Evolutionary conservation across 805 yeast genomes (phyloP), one percentile per base, ranked within the genome.

Genomic region (Yamadazyma sp.): DNA sequence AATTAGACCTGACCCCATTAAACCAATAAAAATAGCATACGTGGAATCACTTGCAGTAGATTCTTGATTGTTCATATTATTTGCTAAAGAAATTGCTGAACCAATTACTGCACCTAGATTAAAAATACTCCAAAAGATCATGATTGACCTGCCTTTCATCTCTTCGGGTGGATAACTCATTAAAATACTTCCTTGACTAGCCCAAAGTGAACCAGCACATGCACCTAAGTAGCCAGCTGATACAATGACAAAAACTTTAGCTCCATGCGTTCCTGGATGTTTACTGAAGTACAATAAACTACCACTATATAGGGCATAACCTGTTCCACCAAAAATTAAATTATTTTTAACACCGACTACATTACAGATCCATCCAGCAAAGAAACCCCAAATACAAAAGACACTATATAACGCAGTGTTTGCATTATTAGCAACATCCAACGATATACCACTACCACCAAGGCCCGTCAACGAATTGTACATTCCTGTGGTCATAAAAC

Each of bases 101-200:
- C 82, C 82, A 38, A 77, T 72, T 36, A 76, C 81, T 7, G 76
- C 77, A 48, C 82, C 82, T 38, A 75, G 53, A 56, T 76, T 75
- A 63, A 77, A 77, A 33, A 77, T 75, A 43, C 70, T 60, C 82
- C 82, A 77, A 53, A 76, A 76, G n/a, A 70, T 53, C 65, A 74
- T 71, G 29, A 77, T 65, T 33, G 70, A 75, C 22, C 56, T 55
- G 24, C 78, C 82, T 55, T 77, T 77, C 13, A 46, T 58, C 23
- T 58, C 51, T 55, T 77, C 82, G 15, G 73, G 56, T 3, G 81
- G 74, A 42, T 77, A 77, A 11, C 76, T 58, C 73, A 76, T 69
- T 42, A 76, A 68, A 30, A 77, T 68, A 18, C 73, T 58, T 34
- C 79, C 78, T 48, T 75, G 80, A 18, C 79, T 78, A 16, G 76